Evolutionary conservation across 2,329 filamentous ascomycete genomes (phyloP), one percentile per base, ranked within the genome.

Genomic region (Cladobotryum mycophilum): DNA sequence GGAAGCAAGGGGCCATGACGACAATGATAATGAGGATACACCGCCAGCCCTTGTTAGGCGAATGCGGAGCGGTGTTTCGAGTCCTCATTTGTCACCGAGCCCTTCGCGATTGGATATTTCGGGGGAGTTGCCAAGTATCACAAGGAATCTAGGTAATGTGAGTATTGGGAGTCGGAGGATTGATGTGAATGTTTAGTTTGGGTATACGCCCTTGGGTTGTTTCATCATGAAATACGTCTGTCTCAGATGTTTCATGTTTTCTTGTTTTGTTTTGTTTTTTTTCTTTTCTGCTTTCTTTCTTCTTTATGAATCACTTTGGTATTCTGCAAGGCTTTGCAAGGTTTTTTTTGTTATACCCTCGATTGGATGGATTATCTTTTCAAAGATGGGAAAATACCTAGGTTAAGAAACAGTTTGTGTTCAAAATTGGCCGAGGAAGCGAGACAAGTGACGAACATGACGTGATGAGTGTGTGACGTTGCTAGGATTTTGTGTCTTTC

Each of bases 81-180:
- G 55, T 18, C 53, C 54, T 37, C 54, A 54, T 11, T 58, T 46
- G 3, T 61, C 65, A 1, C 60, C 60, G 1, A 67, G 56, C 17
- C 59, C 65, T 1, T 58, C 63, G 2, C 55, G 61, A 0, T 40
- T 66, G 2, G 66, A 65, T 0, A 58, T 59, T 8, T 60, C 63
- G 12, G 55, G 52, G 15, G 63, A 67, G 8, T 18, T 68, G 8
- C 54, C 53, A 4, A 58, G 60, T 1, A 52, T 70, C 5, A 58
- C 64, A 1, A 57, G 59, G 15, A 60, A 62, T 17, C 56, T 71
- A 49, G 63, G 66, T 18, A 63, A 66, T 20, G 54, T 71, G 53
- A 64, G 59, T 25, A 57, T 70, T 51, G 62, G 61, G 17, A 45
- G 41, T 33, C 44, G 48, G n/a, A 51, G 52, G 43, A 46, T 53